Base-by-base conservation (phyloP, 2,329 filamentous ascomycete genomes). In the Penicillium griseofulvum region DNA sequence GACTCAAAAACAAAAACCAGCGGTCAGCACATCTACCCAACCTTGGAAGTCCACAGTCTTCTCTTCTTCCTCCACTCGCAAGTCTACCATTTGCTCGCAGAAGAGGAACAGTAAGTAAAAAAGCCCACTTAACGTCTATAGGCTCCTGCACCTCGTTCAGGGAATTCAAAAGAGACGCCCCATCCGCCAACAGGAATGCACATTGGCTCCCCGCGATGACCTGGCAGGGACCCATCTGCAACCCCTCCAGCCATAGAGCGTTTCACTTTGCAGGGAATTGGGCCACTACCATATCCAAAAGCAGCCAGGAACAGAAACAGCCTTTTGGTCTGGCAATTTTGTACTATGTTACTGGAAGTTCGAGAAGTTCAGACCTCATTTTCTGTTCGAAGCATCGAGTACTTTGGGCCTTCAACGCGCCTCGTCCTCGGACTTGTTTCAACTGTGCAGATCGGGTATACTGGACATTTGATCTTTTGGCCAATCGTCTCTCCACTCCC, bases 131-230 rank as follows among this genome's bases (percentile, higher is more conserved):
- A 48, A 49, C 28, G 37, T 44, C 38, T 16, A 41, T 37, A 42
- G 50, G 49, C 36, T 36, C 41, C 45, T 58, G 54, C 49, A 52
- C 49, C 26, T 49, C 36, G 46, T 42, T 50, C 29, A 33, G 52
- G 46, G 19, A 17, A 37, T 41, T 38, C 38, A 17, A 26, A 44
- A 34, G 46, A 51, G 41, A 51, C 52, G 52, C 52, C 39, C 47
- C 54, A 54, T 53, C 50, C 49, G 49, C 54, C 43, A 42, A 28
- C 38, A 49, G 17, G 44, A 55, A 53, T 45, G 54, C 56, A 59
- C 54, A 37, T 37, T 43, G 44, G 52, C 58, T 58, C 60, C 61
- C 59, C 60, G 61, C 59, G 61, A 58, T 63, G 63, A 63, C 61
- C 58, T 65, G 63, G 61, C 60, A 61, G 52, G 26, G 44, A 50